Evolutionary conservation across 2,329 filamentous ascomycete species (phyloP), one percentile per base, ranked within the genome.

Genomic region (Cytospora schulzeri): DNA sequence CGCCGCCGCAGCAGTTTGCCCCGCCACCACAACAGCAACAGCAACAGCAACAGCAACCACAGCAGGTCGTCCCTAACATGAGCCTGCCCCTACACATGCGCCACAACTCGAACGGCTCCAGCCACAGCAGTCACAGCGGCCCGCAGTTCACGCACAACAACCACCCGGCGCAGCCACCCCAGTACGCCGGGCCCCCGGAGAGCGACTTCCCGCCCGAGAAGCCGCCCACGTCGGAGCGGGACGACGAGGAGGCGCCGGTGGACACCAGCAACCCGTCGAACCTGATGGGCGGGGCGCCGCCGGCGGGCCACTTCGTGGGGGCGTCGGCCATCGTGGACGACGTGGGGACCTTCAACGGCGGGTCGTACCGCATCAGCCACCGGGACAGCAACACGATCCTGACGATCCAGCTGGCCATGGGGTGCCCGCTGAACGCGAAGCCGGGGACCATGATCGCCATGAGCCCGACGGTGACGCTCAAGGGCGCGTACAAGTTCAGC

Each of bases 271-370:
- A 76, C 28, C 69, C 75, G 19, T 68, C 73, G 31, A 74, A 76
- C 67, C 73, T 78, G 54, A 71, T 76, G 24, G 68, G 72, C 26
- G 76, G 76, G 8, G 80, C 78, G 4, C 81, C 79, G 14, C 73
- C 77, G 8, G 76, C 79, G 19, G 76, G 78, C 35, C 84, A 90
- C 64, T 93, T 94, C 68, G 75, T 81, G 7, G 91, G 91, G 33
- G 87, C 85, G 0, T 77, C 78, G 35, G 80, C 89, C 0, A 83
- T 85, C 0, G 81, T 87, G 33, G 95, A 98, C 75, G 93, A 97
- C 70, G 87, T 96, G 1, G 95, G 95, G n/a, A 95, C 91, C 0
- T 99, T 98, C 81, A 98, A 98, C 74, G 95, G 95, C 19, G 95
- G 95, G 15, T 94, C 91, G 73, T 99, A 94, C 75, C 85, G 95